A percentile compares a stretch with the other conserved stretches of the same genome.
These are phyloP conservation scores for Thermochaetoides thermophila DNA, from an alignment of 495 filamentous ascomycete species.

Conservation along the genomic window DNA sequence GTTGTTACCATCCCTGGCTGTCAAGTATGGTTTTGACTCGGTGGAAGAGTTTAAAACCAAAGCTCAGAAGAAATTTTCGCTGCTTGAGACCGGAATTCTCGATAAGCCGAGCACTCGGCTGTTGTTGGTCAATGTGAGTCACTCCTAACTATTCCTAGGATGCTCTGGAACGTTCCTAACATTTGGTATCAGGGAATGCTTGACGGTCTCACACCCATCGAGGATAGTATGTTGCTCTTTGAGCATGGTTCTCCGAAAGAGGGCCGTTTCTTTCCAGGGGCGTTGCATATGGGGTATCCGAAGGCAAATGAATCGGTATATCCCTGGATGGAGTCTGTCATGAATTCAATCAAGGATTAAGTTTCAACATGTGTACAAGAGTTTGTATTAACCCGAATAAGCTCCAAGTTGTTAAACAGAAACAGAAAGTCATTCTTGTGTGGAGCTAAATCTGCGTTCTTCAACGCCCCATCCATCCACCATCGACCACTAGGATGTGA, in stretches of 20 bases:
- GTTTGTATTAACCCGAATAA: too few species aligned
- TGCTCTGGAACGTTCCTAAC: too few species aligned
- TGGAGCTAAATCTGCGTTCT: too few species aligned
- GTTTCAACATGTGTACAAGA: too few species aligned
- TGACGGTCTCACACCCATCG: conserved; percentile 64
- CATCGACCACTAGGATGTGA: conserved; percentile 70
- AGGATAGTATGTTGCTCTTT: conserved; percentile 54
- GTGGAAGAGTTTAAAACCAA: conserved; percentile 45
- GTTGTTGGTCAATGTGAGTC: conserved; percentile 52
- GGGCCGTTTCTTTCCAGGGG: conserved; percentile 43
- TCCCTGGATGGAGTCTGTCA: conserved; percentile 40
- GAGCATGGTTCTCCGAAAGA: conserved; percentile 64
- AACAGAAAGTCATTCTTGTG: too few species aligned
- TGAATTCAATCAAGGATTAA: conserved; percentile 17
- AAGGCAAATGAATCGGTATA: conserved; percentile 36
- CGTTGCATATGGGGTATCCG: conserved; percentile 54
- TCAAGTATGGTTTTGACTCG: conserved; percentile 54
- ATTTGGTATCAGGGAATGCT: conserved; percentile 51
- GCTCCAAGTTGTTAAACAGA: too few species aligned
- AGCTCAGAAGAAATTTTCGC: conserved; percentile 54
- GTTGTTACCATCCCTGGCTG: conserved; percentile 47
- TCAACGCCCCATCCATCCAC: conserved; percentile 87
- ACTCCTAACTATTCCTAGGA: too few species aligned
- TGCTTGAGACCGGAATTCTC: conserved; percentile 55
- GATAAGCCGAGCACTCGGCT: conserved; percentile 46